A percentile compares a stretch with the other conserved stretches of the same genome.
Evolutionary conservation across 23 red algal species (phyloP).

Genomic region (Gracilaria gracilis): DNA sequence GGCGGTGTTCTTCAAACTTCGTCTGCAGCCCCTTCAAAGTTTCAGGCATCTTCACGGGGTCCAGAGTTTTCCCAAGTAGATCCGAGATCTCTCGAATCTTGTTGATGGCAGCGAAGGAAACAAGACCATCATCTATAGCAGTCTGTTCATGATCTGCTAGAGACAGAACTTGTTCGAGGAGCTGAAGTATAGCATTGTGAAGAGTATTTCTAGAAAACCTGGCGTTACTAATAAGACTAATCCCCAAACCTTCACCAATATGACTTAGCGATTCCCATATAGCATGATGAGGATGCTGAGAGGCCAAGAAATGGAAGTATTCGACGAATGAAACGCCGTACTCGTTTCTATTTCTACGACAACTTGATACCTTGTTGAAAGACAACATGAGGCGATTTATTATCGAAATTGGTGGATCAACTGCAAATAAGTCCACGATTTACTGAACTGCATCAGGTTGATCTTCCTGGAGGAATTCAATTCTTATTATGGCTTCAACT

Average conservation of each 20-base stretch:
- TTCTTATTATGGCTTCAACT: neutral
- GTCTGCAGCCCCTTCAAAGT: neutral
- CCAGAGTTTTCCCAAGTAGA: neutral
- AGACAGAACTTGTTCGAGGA: neutral
- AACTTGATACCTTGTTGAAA: neutral
- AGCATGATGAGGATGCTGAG: neutral
- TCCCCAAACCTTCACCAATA: neutral
- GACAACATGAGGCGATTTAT: neutral
- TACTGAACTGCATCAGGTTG: neutral
- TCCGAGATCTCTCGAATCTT: neutral
- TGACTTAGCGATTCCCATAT: neutral
- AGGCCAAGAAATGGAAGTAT: neutral
- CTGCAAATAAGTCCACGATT: neutral
- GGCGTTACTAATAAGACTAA: neutral
- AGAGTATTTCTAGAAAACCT: neutral
- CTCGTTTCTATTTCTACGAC: neutral
- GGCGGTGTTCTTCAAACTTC: neutral
- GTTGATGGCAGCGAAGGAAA: neutral
- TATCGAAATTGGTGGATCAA: neutral
- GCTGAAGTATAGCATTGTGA: slow-evolving; percentile 9
- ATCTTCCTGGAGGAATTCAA: neutral
- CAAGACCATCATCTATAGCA: neutral
- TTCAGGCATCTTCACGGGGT: neutral
- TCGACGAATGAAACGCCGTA: neutral
- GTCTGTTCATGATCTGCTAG: neutral